Conservation (phyloP, 2,329 filamentous ascomycete species). For the Fonsecaea monophora region DNA sequence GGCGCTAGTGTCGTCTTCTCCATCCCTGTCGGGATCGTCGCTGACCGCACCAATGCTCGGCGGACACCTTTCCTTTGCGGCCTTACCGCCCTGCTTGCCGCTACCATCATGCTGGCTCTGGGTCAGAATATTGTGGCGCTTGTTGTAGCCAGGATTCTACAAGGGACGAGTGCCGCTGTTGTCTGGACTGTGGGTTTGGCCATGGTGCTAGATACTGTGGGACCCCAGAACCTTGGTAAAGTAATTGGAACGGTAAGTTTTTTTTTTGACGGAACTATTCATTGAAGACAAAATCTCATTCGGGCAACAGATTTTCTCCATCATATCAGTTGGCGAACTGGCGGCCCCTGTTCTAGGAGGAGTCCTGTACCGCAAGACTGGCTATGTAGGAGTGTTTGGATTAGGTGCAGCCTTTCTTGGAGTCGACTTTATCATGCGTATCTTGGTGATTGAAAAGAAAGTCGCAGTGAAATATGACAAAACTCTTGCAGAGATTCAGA, state of each 20-base stretch:
- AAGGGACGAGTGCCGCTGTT: slow-evolving; percentile 64
- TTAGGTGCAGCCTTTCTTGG: slow-evolving; percentile 61
- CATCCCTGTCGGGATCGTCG: slow-evolving; percentile 61
- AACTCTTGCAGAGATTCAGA: slow-evolving; percentile 9
- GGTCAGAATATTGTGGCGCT: slow-evolving; percentile 58
- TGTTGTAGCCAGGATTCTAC: slow-evolving; percentile 61
- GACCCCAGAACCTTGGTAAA: slow-evolving; percentile 63
- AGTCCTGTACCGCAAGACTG: slow-evolving; percentile 64
- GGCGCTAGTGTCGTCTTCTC: slow-evolving; percentile 60
- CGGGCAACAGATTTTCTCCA: slow-evolving; percentile 58
- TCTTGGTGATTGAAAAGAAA: slow-evolving; percentile 69
- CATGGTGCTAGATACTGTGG: slow-evolving; percentile 65
- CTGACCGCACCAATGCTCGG: slow-evolving; percentile 61
- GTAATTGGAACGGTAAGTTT: slow-evolving; percentile 62
- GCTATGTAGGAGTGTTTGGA: slow-evolving; percentile 65
- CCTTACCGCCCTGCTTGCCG: slow-evolving; percentile 58
- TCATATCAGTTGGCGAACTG: slow-evolving; percentile 64
- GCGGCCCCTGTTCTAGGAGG: slow-evolving; percentile 66
- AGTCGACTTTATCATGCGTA: slow-evolving; percentile 66
- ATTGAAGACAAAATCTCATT: not conserved
- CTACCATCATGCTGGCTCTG: slow-evolving; percentile 63
- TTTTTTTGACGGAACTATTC: slow-evolving; percentile 16
- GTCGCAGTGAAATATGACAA: slow-evolving; percentile 56
- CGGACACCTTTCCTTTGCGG: slow-evolving; percentile 65
- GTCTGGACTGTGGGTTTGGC: slow-evolving; percentile 68